A percentile compares a stretch with the other conserved stretches of the same genome.
Conservation (phyloP, 768 basidiomycete species). For the Russula sp. region DNA sequence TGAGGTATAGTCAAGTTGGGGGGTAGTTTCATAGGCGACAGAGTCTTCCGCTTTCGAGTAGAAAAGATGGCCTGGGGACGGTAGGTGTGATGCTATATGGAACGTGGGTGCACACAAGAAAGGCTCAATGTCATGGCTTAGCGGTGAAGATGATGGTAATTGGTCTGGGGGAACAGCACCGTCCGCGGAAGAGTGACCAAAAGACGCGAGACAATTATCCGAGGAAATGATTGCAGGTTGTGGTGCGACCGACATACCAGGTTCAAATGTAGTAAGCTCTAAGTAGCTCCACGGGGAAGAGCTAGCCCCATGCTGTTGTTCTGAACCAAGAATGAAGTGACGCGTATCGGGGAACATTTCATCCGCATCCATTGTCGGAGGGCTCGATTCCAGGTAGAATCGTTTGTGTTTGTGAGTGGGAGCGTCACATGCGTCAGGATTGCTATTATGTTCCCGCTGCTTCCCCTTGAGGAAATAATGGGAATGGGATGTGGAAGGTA, state of each 20-base stretch:
- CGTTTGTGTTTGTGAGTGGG: not conserved
- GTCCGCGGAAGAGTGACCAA: not conserved
- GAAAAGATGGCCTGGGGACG: not conserved
- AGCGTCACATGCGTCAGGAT: not conserved
- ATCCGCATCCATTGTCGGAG: not conserved
- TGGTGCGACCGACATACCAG: not conserved
- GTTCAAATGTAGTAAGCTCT: not conserved
- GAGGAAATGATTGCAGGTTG: not conserved
- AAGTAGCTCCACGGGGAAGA: not conserved
- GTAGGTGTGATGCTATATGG: not conserved
- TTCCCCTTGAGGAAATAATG: slow-evolving; percentile 2
- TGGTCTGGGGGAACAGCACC: not conserved
- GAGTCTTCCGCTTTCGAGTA: not conserved
- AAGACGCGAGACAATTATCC: not conserved
- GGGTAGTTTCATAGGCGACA: not conserved
- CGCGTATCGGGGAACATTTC: not conserved
- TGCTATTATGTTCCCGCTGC: not conserved
- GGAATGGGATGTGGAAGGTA: not conserved
- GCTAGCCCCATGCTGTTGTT: not conserved
- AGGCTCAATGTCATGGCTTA: not conserved
- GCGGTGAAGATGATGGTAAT: not conserved
- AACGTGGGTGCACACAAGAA: not conserved
- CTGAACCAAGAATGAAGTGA: not conserved
- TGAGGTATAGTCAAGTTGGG: not conserved
- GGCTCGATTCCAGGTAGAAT: not conserved